Conservation (phyloP, 2,329 filamentous ascomycete genomes). For the Taxawa tesnikishii region DNA sequence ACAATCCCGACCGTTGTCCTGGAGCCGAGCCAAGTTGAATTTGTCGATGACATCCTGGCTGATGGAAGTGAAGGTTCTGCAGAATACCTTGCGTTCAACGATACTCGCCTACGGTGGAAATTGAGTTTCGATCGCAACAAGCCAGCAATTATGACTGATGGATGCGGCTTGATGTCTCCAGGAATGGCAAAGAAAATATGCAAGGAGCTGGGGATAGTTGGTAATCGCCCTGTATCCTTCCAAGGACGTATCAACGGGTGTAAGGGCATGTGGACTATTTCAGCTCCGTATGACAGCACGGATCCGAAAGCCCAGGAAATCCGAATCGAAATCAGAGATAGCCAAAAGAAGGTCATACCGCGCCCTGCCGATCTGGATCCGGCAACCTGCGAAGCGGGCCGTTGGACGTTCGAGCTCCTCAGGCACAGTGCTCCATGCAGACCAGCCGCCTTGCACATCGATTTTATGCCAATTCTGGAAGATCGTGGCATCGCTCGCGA, state of each 20-base stretch:
- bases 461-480: slow-evolving; percentile 56
- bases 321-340: slow-evolving; percentile 55
- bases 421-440: slow-evolving; percentile 34
- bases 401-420: slow-evolving; percentile 56
- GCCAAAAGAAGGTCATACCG: slow-evolving; percentile 55
- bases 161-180: slow-evolving; percentile 53
- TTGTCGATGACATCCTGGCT: slow-evolving; percentile 18
- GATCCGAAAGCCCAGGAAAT: slow-evolving; percentile 27
- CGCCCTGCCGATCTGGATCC: slow-evolving; percentile 33
- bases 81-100: slow-evolving; percentile 24
- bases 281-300: slow-evolving; percentile 32
- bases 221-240: slow-evolving; percentile 48
- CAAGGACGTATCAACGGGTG: slow-evolving; percentile 61
- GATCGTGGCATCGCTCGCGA: slow-evolving; percentile 40
- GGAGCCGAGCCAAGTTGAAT: slow-evolving; percentile 21
- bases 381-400: slow-evolving; percentile 28
- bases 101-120: slow-evolving; percentile 17
- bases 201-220: slow-evolving; percentile 33
- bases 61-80: slow-evolving; percentile 13
- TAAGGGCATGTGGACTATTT: slow-evolving; percentile 64
- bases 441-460: slow-evolving; percentile 49
- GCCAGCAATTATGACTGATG: slow-evolving; percentile 32
- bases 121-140: not conserved
- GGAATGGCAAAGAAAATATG: slow-evolving; percentile 44
- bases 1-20: slow-evolving; percentile 26